phyloP scores from a whole-genome alignment of 2,329 filamentous ascomycete species.

The Cercospora berteroae region DNA sequence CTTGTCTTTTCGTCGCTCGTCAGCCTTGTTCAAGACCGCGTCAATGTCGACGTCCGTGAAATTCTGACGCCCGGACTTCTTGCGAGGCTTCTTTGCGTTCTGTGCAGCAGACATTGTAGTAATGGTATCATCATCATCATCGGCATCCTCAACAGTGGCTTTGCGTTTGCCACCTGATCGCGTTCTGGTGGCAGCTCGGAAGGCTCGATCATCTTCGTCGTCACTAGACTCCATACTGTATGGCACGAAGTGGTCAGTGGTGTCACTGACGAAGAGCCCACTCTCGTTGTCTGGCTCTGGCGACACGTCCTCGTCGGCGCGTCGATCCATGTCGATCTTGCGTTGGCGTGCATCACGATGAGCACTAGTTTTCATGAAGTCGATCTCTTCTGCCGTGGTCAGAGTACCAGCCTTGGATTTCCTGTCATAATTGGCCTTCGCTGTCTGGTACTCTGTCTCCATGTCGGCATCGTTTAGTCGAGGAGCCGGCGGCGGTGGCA shows the following conservation, averaged over 20 bases:
- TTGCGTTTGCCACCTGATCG: constrained; percentile 8
- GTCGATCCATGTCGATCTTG: constrained; percentile 23
- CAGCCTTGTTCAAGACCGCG: constrained; percentile 15
- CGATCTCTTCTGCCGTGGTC: constrained; percentile 25
- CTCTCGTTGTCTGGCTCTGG: constrained; percentile 15
- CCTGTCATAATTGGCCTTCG: constrained; percentile 4
- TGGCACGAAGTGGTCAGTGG: not conserved
- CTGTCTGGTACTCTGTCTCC: constrained; percentile 9
- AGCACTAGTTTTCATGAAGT: constrained; percentile 24
- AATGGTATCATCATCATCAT: constrained; percentile 2
- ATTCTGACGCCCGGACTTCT: not conserved
- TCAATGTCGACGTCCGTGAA: constrained; percentile 14
- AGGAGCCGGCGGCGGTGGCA: constrained; percentile 4
- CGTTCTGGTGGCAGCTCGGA: not conserved
- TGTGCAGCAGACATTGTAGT: not conserved
- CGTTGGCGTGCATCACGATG: constrained; percentile 21
- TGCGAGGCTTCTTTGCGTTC: not conserved
- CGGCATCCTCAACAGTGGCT: not conserved
- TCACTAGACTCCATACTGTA: constrained; percentile 7
- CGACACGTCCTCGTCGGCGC: constrained; percentile 13
- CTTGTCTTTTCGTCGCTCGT: constrained; percentile 10
- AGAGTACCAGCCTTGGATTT: constrained; percentile 20
- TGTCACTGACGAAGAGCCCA: constrained; percentile 16
- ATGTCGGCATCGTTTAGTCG: not conserved
- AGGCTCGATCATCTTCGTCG: not conserved